Base-by-base conservation (phyloP, 768 basidiomycete species). In the Tylopilus rubrobrunneus region DNA sequence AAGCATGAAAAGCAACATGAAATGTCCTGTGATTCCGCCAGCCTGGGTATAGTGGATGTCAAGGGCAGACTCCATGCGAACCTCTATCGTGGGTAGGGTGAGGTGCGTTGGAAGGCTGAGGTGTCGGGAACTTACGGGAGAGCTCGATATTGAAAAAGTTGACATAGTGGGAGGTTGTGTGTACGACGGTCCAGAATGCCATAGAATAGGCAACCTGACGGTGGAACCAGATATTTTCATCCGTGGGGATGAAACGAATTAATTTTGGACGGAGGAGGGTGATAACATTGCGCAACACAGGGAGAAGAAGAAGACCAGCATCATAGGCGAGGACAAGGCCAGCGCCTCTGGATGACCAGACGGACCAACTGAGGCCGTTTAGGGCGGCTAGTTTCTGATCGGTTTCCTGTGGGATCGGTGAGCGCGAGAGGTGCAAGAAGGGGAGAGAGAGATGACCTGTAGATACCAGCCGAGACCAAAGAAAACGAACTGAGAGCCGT, bases 171-270 rank as follows among this genome's bases (percentile, higher is more conserved):
- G 92, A 88, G 5, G 93, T 95, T 6, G 89, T 89, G 71, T 98
- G 94, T 0, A 96, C 86, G 80, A 92, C 86, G 9, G 89, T 74
- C 87, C 88, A 95, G 75, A 96, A 94, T 4, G 91, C 86, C 82
- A 95, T 85, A 7, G 88, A 89, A 70, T 97, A 98, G 17, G 94
- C 94, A 42, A 96, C 89, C 66, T 95, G 92, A 53, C 92, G 78
- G 71, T 97, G 93, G 78, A 89, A 93, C 94, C 93, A 95, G 65
- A 96, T 87, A 61, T 91, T 92, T 75, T 96, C 93, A 69, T 98
- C 94, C 54, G 89, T 87, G 15, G 93, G 93, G 76, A 96, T 85
- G 52, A 89, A 73, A 82, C 88, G 87, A n/a, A 82, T 71, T 44
- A 96, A 64, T 60, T 76, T 82, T 19, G 93, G 94, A 34, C 94